These are phyloP conservation scores for Lycium ferocissimum DNA, from an alignment of 257 asterid species.

Conservation along the genomic window DNA sequence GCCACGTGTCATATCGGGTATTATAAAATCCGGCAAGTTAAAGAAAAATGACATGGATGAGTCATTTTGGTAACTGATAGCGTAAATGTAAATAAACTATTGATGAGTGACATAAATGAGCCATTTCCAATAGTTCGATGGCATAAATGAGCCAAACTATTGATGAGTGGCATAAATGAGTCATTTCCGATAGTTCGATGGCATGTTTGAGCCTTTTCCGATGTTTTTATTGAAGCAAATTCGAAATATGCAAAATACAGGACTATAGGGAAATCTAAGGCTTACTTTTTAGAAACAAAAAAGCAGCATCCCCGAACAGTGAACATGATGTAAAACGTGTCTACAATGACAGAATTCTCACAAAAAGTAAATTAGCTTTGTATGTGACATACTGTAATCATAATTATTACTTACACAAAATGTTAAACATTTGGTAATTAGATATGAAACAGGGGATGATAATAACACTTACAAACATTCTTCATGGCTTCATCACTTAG, in stretches of 20 bases:
- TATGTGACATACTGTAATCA: not conserved
- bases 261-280: not conserved
- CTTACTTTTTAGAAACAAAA: constrained; percentile 71
- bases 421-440: constrained; percentile 12
- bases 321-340: constrained; percentile 78
- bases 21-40: no score
- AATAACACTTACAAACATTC: constrained; percentile 57
- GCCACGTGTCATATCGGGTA: no score
- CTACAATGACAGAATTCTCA: constrained; percentile 32
- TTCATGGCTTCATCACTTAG: constrained; percentile 76
- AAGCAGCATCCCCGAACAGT: constrained; percentile 85
- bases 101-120: no score
- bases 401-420: constrained; percentile 23
- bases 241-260: not conserved
- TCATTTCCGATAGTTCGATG: no score
- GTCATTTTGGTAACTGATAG: no score
- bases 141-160: no score
- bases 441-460: no score
- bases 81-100: no score
- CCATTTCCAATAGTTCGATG: no score
- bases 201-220: no score
- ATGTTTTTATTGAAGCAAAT: not conserved
- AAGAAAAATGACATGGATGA: no score
- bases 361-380: not conserved
- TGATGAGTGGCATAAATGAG: no score